Base-by-base conservation (phyloP, 345 rosid genomes). In the Reutealis trisperma region DNA sequence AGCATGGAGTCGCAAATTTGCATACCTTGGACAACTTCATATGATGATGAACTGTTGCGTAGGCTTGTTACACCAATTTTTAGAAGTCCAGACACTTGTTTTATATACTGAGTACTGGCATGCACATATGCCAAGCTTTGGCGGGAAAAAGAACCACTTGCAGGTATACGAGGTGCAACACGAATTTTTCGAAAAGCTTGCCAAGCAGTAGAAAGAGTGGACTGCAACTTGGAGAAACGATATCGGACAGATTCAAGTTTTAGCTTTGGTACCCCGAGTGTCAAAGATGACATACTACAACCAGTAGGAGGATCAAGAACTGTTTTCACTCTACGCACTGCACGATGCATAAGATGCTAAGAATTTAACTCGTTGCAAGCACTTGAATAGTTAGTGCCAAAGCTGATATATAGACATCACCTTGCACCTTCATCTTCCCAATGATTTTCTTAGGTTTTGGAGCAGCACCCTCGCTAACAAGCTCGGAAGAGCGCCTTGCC, bases 391-490 rank as follows among this genome's bases (percentile, higher is more conserved):
- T 18, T 9, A 67, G n/a, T 75, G 72, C 30, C 66, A 59, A 25
- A 30, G 11, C 55, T 13, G 6, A 34, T 61, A 60, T 61, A 60
- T 11, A 60, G 41, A 3, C 11, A 55, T 59, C 83, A 93, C 99
- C 99, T 93, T 96, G 97, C 79, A 96, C 98, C 86, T 84, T 93
- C 92, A 96, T 90, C 88, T 93, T 93, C 83, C 99, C 99, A 64
- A 88, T 80, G 71, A 83, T 83, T 86, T 90, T 93, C 86, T 92
- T 92, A 37, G 92, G 91, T 81, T 93, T 92, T 42, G 96, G 81
- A 63, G 93, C 89, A 80, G 87, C 82, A 58, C 89, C 88, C 69
- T 93, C 94, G 68, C 68, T 85, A 45, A 79, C 82, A 76, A 88
- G 83, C 74, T 93, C 90, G 71, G 93, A 86, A 69, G 91, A 85